phyloP scores from a whole-genome alignment of 1,139 yeast genomes.

The Yamadazyma diddensiae region DNA sequence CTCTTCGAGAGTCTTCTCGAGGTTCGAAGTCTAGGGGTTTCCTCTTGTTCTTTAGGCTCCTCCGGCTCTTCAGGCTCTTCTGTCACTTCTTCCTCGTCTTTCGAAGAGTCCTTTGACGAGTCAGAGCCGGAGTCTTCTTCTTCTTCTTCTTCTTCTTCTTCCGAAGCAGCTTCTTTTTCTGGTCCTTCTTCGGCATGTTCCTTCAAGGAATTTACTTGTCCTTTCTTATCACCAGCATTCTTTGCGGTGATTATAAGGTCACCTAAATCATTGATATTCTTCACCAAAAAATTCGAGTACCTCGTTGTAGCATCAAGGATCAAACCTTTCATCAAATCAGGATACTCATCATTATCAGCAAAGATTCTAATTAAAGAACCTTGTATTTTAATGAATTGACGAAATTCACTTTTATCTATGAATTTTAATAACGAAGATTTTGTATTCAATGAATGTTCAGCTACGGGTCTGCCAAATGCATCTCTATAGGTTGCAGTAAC shows the following conservation, averaged over 20 bases:
- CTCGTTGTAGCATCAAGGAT: constrained; percentile 24
- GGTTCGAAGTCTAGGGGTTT: constrained; percentile 3
- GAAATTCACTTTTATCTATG: constrained; percentile 8
- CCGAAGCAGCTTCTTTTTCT: neutral
- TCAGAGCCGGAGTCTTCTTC: neutral
- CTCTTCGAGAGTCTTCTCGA: constrained; percentile 4
- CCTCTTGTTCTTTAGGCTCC: constrained; percentile 5
- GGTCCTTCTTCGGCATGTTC: neutral
- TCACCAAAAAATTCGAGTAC: constrained; percentile 25
- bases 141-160: constrained; percentile 2
- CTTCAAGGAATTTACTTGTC: too few species aligned
- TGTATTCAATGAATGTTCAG: constrained; percentile 9
- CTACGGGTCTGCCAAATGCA: constrained; percentile 12
- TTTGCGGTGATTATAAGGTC: constrained; percentile 7
- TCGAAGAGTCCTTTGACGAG: neutral
- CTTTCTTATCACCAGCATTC: too few species aligned
- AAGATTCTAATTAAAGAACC: constrained; percentile 12
- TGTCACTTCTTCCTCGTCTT: constrained; percentile 1
- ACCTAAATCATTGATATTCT: constrained; percentile 26
- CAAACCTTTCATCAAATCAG: constrained; percentile 21
- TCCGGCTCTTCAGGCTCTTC: neutral
- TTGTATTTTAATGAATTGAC: constrained; percentile 10
- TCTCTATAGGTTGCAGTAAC: constrained; percentile 9
- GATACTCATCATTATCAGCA: constrained; percentile 11
- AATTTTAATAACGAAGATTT: constrained; percentile 9